Evolutionary conservation across 2,329 filamentous ascomycete species (phyloP).

Genomic region (Whalleya microplaca): DNA sequence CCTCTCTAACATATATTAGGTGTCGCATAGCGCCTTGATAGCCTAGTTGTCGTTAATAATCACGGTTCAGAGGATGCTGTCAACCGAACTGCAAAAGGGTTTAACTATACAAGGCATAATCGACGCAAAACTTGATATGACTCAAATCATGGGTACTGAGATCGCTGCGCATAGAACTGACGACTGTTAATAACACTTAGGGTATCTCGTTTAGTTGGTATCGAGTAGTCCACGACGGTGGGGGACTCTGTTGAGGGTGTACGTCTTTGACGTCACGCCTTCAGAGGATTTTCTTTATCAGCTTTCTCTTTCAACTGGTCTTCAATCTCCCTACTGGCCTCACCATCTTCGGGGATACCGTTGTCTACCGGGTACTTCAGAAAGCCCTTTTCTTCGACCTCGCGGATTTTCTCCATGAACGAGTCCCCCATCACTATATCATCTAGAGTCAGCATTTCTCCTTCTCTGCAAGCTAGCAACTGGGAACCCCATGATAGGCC

Average conservation of each 20-base stretch:
- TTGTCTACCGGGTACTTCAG: constrained; percentile 27
- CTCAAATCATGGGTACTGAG: too few species aligned
- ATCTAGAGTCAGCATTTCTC: not conserved
- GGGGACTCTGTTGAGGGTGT: not conserved
- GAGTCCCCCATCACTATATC: constrained; percentile 32
- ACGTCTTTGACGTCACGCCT: not conserved
- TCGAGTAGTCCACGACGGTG: constrained; percentile 1
- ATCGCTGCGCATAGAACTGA: too few species aligned
- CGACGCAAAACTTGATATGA: too few species aligned
- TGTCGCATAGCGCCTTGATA: too few species aligned
- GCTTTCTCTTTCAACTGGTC: constrained; percentile 24
- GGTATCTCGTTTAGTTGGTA: too few species aligned
- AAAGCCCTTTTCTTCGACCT: constrained; percentile 30
- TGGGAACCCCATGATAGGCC: not conserved
- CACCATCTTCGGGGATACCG: constrained; percentile 30
- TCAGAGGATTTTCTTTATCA: constrained; percentile 26
- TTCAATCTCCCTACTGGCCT: constrained; percentile 29
- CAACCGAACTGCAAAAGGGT: too few species aligned
- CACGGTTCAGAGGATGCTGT: too few species aligned
- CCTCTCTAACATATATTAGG: too few species aligned
- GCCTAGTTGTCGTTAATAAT: too few species aligned
- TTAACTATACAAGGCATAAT: too few species aligned
- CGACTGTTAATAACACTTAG: too few species aligned
- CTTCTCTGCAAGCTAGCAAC: not conserved
- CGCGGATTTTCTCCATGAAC: constrained; percentile 32